Evolutionary conservation across 257 asterid genomes (phyloP).

Genomic region (Solanum bulbocastanum): DNA sequence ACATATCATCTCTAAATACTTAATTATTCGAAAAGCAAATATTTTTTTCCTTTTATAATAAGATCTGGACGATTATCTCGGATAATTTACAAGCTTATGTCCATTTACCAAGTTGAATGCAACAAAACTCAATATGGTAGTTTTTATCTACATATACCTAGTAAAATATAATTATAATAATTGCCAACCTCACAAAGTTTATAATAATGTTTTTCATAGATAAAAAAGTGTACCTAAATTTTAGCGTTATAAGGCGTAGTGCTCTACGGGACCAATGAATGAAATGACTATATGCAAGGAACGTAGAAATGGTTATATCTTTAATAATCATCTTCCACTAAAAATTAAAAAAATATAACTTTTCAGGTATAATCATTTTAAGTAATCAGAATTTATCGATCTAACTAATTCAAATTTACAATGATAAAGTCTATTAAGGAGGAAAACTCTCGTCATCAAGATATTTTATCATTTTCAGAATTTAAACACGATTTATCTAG

Average conservation of each 20-base stretch:
- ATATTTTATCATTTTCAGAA: background rate
- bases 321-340: background rate
- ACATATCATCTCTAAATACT: background rate
- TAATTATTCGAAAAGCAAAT: background rate
- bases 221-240: background rate
- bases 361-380: background rate
- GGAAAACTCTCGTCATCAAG: fast-evolving
- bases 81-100: background rate
- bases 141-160: background rate
- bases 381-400: background rate
- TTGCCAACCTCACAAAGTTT: background rate
- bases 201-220: background rate
- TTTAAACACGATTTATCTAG: background rate
- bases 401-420: background rate
- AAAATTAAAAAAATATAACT: background rate
- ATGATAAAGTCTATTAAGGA: background rate
- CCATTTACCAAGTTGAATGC: background rate
- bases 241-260: background rate
- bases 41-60: background rate
- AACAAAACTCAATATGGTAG: background rate
- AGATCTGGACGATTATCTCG: background rate
- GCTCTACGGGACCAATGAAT: background rate
- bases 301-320: background rate
- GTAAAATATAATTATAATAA: background rate
- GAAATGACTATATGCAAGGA: background rate